Percentiles rank a stretch among this genome's conserved stretches.
These are phyloP conservation scores for Cryoendolithus antarcticus DNA, from an alignment of 2,329 filamentous ascomycete genomes.

Conservation along the genomic window DNA sequence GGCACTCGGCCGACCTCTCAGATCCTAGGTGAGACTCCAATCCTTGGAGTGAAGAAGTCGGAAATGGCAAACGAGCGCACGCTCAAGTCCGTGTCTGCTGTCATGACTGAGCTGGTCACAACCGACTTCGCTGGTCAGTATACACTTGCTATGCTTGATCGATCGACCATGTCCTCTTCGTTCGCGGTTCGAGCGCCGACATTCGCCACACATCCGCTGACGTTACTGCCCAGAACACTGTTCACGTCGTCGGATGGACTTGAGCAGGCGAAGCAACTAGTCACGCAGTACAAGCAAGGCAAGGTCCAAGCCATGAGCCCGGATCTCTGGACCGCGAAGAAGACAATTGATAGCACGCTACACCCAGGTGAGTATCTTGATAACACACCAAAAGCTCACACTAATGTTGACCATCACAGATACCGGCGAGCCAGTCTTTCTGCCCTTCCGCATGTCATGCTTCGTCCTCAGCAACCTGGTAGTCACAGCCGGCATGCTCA, in stretches of 20 bases:
- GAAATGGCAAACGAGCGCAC: no score
- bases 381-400: neutral
- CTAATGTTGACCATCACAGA: conserved; percentile 34
- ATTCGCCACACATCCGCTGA: conserved; percentile 1
- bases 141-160: no score
- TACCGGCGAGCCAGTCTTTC: conserved; percentile 79
- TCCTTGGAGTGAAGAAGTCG: no score
- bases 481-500: conserved; percentile 94
- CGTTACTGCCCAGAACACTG: conserved; percentile 52
- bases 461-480: conserved; percentile 89
- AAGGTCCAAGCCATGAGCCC: conserved; percentile 69
- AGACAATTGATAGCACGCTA: conserved; percentile 89
- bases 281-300: conserved; percentile 79
- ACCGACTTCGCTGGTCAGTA: neutral
- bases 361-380: conserved; percentile 60
- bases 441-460: conserved; percentile 95
- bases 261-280: conserved; percentile 70
- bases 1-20: conserved; percentile 76
- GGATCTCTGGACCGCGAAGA: conserved; percentile 90
- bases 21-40: conserved; percentile 71
- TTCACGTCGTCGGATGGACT: conserved; percentile 67
- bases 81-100: no score
- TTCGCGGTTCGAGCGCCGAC: neutral
- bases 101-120: neutral
- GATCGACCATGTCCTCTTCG: neutral